Evolutionary conservation across 2,329 filamentous ascomycete genomes (phyloP).

Genomic region (Nemania sp.): DNA sequence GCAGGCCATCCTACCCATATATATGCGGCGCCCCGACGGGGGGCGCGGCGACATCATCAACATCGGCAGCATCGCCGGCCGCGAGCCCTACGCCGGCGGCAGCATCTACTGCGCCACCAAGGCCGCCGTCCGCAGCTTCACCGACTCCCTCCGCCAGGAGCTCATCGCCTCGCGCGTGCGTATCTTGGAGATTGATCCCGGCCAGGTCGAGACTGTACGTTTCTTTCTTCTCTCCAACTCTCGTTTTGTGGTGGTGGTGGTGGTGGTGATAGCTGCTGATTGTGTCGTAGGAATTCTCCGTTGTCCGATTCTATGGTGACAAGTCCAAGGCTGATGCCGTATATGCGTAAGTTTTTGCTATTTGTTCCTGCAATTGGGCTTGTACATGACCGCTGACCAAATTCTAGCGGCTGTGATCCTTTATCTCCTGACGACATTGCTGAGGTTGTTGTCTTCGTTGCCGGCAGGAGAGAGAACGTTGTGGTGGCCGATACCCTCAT

Average conservation of each 20-base stretch:
- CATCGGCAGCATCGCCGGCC: slow-evolving; percentile 63
- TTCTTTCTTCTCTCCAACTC: not conserved
- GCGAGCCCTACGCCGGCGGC: slow-evolving; percentile 72
- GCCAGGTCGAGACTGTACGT: slow-evolving; percentile 71
- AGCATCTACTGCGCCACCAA: slow-evolving; percentile 82
- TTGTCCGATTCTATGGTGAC: slow-evolving; percentile 76
- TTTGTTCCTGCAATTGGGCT: not conserved
- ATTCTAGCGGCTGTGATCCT: slow-evolving; percentile 54
- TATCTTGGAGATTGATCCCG: slow-evolving; percentile 75
- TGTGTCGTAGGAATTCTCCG: slow-evolving; percentile 70
- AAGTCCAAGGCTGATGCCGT: slow-evolving; percentile 78
- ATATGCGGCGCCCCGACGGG: slow-evolving; percentile 73
- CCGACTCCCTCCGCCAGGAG: slow-evolving; percentile 71
- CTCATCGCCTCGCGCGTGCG: slow-evolving; percentile 70
- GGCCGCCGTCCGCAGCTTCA: slow-evolving; percentile 73
- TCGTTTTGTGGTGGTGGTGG: not conserved
- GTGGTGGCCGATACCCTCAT: slow-evolving; percentile 76
- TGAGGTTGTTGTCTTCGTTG: slow-evolving; percentile 75
- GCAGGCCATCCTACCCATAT: slow-evolving; percentile 82
- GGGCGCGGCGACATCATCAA: slow-evolving; percentile 94
- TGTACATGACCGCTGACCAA: slow-evolving; percentile 25
- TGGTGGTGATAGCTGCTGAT: no score
- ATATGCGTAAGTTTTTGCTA: slow-evolving; percentile 52
- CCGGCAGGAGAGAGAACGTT: slow-evolving; percentile 78
- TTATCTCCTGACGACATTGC: slow-evolving; percentile 79